Evolutionary conservation across 2,329 filamentous ascomycete species (phyloP), one percentile per base, ranked within the genome.

Genomic region (Gaeumannomyces sp.): DNA sequence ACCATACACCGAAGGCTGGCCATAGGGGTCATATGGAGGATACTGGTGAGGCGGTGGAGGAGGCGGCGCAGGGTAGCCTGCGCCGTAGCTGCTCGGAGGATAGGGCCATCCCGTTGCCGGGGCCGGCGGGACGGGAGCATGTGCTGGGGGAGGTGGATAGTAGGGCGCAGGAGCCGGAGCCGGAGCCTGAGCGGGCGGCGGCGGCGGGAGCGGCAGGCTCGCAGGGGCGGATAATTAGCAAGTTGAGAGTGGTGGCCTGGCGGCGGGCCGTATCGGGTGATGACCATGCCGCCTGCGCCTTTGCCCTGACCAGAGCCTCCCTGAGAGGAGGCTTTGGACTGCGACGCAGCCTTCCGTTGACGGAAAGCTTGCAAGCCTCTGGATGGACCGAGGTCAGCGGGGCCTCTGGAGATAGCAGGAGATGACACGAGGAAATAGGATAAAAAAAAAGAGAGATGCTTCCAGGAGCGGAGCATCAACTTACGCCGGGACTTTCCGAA

Each of bases 401-500:
- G 62, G 35, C 31, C 58, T 63, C 61, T 31, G 50, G 25, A 63
- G 45, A 31, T 27, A 29, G 16, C 50, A n/a, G 25, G 45, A 64
- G 57, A 28, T 56, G 65, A 38, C 38, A 65, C 59, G 56, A 58
- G 29, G 64, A 53, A 66, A 38, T 57, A 35, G 33, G 67, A 57
- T 27, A 35, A 63, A 65, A 25, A 35, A 63, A 65, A 25, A 56
- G 19, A 35, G 28, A 63, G 14, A 62, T 22, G 28, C 27, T 14
- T 14, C 61, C 25, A n/a, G 22, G 33, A 19, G 45, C 45, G 61
- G 53, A 31, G 29, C 31, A 31, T 28, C 62, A 56, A 79, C 83
- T 81, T 78, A 85, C 83, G 78, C 79, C 68, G 80, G 80, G 60
- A 78, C 77, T 68, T 75, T 72, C 67, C 81, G 75, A 29, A 79